A percentile compares a stretch with the other conserved stretches of the same genome.
Evolutionary conservation across 208 protist species (phyloP).

Genomic region (Trypanosoma mega): DNA sequence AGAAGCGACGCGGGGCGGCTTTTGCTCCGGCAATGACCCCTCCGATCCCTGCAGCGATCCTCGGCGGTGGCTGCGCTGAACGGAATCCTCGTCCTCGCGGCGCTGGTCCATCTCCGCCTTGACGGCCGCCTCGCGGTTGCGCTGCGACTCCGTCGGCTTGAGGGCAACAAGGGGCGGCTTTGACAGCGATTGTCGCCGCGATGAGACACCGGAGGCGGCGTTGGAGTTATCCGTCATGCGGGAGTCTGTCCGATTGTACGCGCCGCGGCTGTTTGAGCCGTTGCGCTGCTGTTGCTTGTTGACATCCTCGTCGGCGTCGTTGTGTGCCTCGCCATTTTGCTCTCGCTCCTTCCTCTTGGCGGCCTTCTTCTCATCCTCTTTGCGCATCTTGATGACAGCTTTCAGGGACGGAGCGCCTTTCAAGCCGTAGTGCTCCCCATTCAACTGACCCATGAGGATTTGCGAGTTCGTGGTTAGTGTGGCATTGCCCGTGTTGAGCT

Average conservation of each 20-base stretch:
- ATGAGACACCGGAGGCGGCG: slow-evolving; percentile 38
- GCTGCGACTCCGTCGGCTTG: slow-evolving; percentile 54
- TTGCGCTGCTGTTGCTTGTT: background rate
- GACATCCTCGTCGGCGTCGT: slow-evolving; percentile 27
- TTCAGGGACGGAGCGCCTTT: slow-evolving; percentile 48
- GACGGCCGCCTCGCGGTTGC: slow-evolving; percentile 36
- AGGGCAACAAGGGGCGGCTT: slow-evolving; percentile 50
- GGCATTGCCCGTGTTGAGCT: slow-evolving; percentile 72
- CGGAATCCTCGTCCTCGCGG: slow-evolving; percentile 11
- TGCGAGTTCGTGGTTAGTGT: slow-evolving; percentile 64
- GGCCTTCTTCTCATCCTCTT: slow-evolving; percentile 37
- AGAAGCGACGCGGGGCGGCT: background rate
- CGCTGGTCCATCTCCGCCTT: slow-evolving; percentile 29
- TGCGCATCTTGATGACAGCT: slow-evolving; percentile 38
- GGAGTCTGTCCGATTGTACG: slow-evolving; percentile 15
- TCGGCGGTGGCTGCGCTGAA: background rate
- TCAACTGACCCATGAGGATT: slow-evolving; percentile 71
- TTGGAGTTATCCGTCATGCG: slow-evolving; percentile 9
- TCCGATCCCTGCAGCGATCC: no score
- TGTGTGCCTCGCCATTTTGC: slow-evolving; percentile 2
- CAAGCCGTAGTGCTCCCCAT: slow-evolving; percentile 77
- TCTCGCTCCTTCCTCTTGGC: slow-evolving; percentile 24
- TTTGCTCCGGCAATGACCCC: background rate
- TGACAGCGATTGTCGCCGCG: slow-evolving; percentile 42
- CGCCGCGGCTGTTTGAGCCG: slow-evolving; percentile 2